Base-by-base conservation (phyloP, 148 eudicot genomes). In the Nepenthes gracilis region DNA sequence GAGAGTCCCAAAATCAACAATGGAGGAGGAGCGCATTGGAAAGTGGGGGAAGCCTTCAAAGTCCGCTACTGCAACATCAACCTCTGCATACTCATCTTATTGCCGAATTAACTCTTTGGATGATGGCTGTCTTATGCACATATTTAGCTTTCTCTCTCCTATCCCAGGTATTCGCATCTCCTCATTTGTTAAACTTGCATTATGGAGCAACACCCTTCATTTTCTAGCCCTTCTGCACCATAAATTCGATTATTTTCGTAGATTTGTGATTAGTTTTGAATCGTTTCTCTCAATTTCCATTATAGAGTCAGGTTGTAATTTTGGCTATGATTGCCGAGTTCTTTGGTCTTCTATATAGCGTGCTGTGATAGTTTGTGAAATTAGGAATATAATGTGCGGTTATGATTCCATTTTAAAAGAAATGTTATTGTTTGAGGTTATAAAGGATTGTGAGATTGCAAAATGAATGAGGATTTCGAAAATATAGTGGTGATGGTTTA, bases 91-190 rank as follows among this genome's bases (percentile, higher is more conserved):
- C 57, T 33, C 65, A 35, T 58, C 57, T 2, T 35, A 68, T 67
- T 59, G 63, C 38, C 53, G 67, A 5, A 70, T 93, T 15, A 93
- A 71, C 68, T 64, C 82, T 70, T 76, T 93, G 47, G 98, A 93
- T 63, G 96, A 93, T 79, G 96, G 95, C 33, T 93, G 98, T 66
- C 85, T 88, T 6, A 93, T 93, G 98, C 98, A 85, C 58, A 88
- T 93, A 64, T 86, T 93, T 74, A 86, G 91, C 75, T 93, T 93
- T 77, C 81, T 93, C 60, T 81, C 83, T 72, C 98, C 95, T 14
- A 86, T 93, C 52, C 98, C 98, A 72, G 98, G 98, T 93, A 70
- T 65, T 51, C 54, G 53, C 2, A 6, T 2, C 33, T 47, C 5
- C 43, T 33, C 13, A 9, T 12, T 47, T 14, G 2, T 23, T 23